Conservation (phyloP, 148 eudicot species). For the Vaccinium myrtillus region DNA sequence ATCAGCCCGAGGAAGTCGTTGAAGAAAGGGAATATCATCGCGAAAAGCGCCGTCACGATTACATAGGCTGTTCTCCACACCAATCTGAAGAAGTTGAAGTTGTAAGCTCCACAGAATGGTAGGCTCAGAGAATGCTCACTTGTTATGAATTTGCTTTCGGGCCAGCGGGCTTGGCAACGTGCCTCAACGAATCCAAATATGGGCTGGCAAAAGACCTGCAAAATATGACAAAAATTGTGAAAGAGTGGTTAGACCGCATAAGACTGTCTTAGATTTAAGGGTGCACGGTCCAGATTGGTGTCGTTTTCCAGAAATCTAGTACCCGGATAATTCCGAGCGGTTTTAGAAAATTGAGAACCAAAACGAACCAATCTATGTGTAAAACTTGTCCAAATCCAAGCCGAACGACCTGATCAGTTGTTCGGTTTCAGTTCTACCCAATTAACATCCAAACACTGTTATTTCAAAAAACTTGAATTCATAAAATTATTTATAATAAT, state of each 20-base stretch:
- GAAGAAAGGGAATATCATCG: conserved; percentile 93
- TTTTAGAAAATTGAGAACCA: too few species aligned
- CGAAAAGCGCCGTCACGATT: conserved; percentile 52
- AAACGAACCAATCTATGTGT: too few species aligned
- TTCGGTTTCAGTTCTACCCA: too few species aligned
- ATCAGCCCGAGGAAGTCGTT: conserved; percentile 75
- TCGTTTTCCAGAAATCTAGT: too few species aligned
- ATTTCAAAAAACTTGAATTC: too few species aligned
- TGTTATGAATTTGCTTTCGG: conserved; percentile 62
- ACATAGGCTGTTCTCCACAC: conserved; percentile 83
- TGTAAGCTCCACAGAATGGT: conserved; percentile 44
- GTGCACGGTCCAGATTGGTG: too few species aligned
- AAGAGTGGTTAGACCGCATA: not conserved
- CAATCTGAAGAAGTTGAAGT: conserved; percentile 66
- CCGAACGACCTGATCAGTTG: too few species aligned
- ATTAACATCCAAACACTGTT: too few species aligned
- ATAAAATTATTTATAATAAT: too few species aligned
- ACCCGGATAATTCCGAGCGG: too few species aligned
- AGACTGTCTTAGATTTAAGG: not conserved
- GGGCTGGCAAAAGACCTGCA: conserved; percentile 77
- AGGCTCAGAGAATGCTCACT: conserved; percentile 41
- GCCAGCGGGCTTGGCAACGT: conserved; percentile 41
- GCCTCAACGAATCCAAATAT: conserved; percentile 64
- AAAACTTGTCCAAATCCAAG: too few species aligned
- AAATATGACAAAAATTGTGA: not conserved